Evolutionary conservation across 495 filamentous ascomycete species (phyloP).

Genomic region (Penicillium pulvis): DNA sequence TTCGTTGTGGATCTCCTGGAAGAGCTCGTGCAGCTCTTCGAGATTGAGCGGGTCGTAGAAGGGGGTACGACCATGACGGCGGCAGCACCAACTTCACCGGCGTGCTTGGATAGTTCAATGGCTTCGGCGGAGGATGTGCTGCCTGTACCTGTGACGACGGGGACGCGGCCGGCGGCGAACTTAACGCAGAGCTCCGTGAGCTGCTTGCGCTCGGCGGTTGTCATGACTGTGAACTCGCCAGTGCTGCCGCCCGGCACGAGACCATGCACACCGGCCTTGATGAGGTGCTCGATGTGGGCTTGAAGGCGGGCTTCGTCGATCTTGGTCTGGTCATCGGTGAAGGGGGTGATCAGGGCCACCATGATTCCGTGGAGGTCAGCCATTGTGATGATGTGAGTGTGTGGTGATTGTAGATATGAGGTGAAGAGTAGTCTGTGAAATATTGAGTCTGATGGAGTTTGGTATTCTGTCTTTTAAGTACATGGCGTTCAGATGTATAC

Average conservation of each 20-base stretch:
- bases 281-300: constrained; percentile 39
- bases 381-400: not conserved
- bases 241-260: constrained; percentile 45
- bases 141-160: constrained; percentile 39
- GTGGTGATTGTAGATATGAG: not conserved
- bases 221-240: constrained; percentile 41
- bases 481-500: not conserved
- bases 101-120: constrained; percentile 39
- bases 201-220: constrained; percentile 38
- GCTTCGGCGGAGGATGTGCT: constrained; percentile 30
- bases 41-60: constrained; percentile 40
- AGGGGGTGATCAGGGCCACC: constrained; percentile 43
- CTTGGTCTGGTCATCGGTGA: constrained; percentile 34
- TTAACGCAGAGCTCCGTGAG: constrained; percentile 40
- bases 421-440: not conserved
- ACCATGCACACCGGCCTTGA: constrained; percentile 38
- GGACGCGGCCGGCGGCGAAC: constrained; percentile 36
- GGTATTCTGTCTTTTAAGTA: not conserved
- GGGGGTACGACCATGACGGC: constrained; percentile 44
- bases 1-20: constrained; percentile 30
- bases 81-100: constrained; percentile 31
- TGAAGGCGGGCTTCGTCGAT: constrained; percentile 37
- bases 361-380: constrained; percentile 32
- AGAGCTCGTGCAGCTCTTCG: constrained; percentile 33
- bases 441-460: not conserved